phyloP scores from a whole-genome alignment of 352 stramenopile species.

The Discostella stelligera region DNA sequence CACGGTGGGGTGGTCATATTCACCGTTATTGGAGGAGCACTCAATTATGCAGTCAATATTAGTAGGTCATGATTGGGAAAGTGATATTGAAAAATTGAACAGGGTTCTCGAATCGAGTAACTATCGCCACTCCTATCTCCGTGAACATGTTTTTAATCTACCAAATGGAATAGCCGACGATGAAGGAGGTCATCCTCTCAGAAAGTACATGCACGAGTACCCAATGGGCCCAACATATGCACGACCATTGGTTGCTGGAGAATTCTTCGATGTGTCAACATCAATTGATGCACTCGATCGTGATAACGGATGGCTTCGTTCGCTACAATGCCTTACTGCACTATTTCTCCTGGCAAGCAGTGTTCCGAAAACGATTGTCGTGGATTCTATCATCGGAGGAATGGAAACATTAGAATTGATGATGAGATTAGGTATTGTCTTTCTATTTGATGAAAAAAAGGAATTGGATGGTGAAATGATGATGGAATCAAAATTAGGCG shows the following conservation, averaged over 20 bases:
- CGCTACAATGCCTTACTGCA: slow-evolving; percentile 40
- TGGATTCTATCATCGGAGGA: slow-evolving; percentile 38
- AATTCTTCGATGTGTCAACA: slow-evolving; percentile 31
- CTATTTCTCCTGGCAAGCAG: slow-evolving; percentile 58
- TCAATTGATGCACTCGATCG: slow-evolving; percentile 17
- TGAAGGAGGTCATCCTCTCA: neutral
- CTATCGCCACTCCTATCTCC: slow-evolving; percentile 43
- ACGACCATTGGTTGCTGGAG: slow-evolving; percentile 24
- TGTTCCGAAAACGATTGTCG: slow-evolving; percentile 43
- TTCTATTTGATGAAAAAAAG: slow-evolving; percentile 34
- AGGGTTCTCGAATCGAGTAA: slow-evolving; percentile 36
- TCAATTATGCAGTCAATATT: neutral
- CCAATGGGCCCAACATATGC: slow-evolving; percentile 49
- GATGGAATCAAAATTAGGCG: neutral
- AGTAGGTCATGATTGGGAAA: neutral
- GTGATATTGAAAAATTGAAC: slow-evolving; percentile 34
- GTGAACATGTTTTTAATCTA: slow-evolving; percentile 41
- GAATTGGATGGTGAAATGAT: slow-evolving; percentile 2
- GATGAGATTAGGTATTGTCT: slow-evolving; percentile 54
- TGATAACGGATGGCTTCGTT: slow-evolving; percentile 16
- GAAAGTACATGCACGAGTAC: slow-evolving; percentile 30
- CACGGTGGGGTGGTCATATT: slow-evolving; percentile 20
- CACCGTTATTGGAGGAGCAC: slow-evolving; percentile 1
- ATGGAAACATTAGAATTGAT: slow-evolving; percentile 51
- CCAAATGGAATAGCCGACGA: slow-evolving; percentile 25